Conservation (phyloP, 108 stramenopile genomes). For the Skeletonema tropicum region DNA sequence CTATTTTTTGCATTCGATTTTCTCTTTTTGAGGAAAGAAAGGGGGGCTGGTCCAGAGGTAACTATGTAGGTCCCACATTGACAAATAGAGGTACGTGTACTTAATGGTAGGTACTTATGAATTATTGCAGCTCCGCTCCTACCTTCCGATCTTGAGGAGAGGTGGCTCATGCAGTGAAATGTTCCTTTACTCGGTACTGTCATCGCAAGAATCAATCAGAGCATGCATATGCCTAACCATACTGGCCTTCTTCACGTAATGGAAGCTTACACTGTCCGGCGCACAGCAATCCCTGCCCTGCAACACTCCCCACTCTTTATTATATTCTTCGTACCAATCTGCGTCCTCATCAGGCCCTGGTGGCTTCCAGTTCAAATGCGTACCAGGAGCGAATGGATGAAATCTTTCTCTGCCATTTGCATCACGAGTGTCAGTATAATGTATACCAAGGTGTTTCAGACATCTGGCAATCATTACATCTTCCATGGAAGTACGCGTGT, state of each 20-base stretch:
- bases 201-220: slow-evolving; percentile 57
- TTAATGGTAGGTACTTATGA: too few relatives aligned
- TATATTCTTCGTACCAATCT: slow-evolving; percentile 78
- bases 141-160: too few relatives aligned
- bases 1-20: too few relatives aligned
- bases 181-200: neutral
- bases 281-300: slow-evolving; percentile 83
- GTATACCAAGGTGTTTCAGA: slow-evolving; percentile 43
- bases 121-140: too few relatives aligned
- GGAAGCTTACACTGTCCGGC: slow-evolving; percentile 88
- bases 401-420: slow-evolving; percentile 71
- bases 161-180: too few relatives aligned
- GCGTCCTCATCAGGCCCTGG: slow-evolving; percentile 21
- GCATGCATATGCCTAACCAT: slow-evolving; percentile 78
- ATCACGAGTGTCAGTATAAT: slow-evolving; percentile 71
- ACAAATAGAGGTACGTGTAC: neutral
- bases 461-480: slow-evolving; percentile 69
- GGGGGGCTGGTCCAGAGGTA: neutral
- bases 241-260: slow-evolving; percentile 84
- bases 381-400: slow-evolving; percentile 78
- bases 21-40: too few relatives aligned
- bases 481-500: slow-evolving; percentile 56
- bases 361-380: slow-evolving; percentile 60
- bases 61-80: too few relatives aligned
- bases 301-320: slow-evolving; percentile 71